Conservation (phyloP, 1,284 basidiomycete species). For the Clitocybe nebularis region DNA sequence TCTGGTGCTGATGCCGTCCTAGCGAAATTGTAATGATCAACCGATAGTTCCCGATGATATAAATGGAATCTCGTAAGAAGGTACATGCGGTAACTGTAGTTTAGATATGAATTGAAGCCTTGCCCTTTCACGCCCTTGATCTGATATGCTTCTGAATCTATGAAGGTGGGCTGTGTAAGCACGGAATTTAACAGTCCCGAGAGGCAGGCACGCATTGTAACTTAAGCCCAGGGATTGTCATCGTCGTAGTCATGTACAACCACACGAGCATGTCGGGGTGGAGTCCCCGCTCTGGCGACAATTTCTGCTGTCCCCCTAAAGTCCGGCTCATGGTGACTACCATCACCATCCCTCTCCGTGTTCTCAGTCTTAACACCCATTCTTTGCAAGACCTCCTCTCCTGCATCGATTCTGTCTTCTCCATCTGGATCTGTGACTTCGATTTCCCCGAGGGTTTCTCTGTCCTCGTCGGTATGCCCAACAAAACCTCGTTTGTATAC, state of each 20-base stretch:
- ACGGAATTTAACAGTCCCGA: too few relatives aligned
- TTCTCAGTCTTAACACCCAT: constrained; percentile 20
- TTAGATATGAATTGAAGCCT: not conserved
- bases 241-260: constrained; percentile 29
- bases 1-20: constrained; percentile 68
- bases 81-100: constrained; percentile 8
- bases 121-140: not conserved
- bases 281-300: constrained; percentile 35
- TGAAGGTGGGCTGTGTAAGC: not conserved
- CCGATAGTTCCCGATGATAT: constrained; percentile 3
- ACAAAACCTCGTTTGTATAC: constrained; percentile 52
- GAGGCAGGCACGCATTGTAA: too few relatives aligned
- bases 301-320: constrained; percentile 21
- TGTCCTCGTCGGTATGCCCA: constrained; percentile 35
- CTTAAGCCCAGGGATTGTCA: constrained; percentile 56
- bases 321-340: constrained; percentile 10
- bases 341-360: constrained; percentile 14
- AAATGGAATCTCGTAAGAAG: constrained; percentile 10
- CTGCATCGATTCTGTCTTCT: constrained; percentile 26
- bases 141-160: constrained; percentile 4
- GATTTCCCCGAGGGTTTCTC: constrained; percentile 31
- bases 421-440: constrained; percentile 31
- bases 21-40: constrained; percentile 33
- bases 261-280: constrained; percentile 40
- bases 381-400: constrained; percentile 25